Evolutionary conservation across 2,329 filamentous ascomycete genomes (phyloP), one percentile per base, ranked within the genome.

Genomic region (Phyllosticta paracitricarpa): DNA sequence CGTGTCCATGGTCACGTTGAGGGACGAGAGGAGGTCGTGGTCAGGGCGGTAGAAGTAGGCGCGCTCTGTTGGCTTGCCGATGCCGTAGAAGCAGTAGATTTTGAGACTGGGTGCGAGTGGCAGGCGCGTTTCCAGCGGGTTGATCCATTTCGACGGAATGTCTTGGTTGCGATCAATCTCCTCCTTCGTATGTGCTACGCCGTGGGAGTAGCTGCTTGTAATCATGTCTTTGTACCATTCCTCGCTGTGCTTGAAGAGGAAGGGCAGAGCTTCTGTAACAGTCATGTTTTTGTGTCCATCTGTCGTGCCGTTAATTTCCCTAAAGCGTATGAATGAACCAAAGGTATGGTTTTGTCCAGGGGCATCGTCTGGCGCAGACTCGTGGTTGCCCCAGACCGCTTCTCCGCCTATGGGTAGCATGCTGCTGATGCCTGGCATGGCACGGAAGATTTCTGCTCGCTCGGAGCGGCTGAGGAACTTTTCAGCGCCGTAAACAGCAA

Each of bases 331-430:
- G 65, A 97, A 85, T 17, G 87, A 87, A 5, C 94, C 94, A 69
- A 82, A 96, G 4, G 85, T 89, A 61, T 84, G 78, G 28, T 82
- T 82, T 69, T 95, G 90, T 2, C 82, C 87, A 0, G 88, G 86
- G 40, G 77, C 73, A 70, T 99, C 94, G 68, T 99, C 94, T 0
- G 94, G 94, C 0, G 94, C 94, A 80, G 89, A 91, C 6, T 86
- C 87, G 30, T 83, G 73, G 68, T 96, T 92, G 17, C 94, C 94
- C 94, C 94, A 99, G n/a, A 99, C 86, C 0, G 89, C 89, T 62
- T 96, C 86, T 25, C 94, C 94, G 35, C 94, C 94, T 54, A 97
- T 90, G 5, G 94, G 94, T 1, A 99, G 82, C 94, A 99, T 99
- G 56, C 90, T 94, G 6, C 89, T 95, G 63, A 97, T 89, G 6